These are phyloP conservation scores for Kwoniella europaea DNA, from an alignment of 768 basidiomycete genomes.

Conservation along the genomic window DNA sequence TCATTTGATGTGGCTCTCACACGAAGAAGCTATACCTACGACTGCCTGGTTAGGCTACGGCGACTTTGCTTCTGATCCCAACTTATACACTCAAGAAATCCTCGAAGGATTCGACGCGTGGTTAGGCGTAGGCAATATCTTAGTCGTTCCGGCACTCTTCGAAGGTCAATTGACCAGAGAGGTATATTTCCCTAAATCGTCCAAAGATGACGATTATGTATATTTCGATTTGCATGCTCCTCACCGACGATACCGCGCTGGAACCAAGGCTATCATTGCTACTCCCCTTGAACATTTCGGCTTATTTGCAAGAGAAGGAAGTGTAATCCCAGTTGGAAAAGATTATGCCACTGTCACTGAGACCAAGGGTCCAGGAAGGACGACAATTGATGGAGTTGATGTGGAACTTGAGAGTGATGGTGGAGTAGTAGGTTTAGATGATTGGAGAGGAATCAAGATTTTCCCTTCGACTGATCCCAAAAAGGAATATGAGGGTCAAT, in stretches of 20 bases:
- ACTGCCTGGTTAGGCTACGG: conserved; percentile 53
- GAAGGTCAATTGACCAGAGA: conserved; percentile 41
- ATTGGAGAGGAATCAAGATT: conserved; percentile 56
- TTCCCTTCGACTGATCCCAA: conserved; percentile 41
- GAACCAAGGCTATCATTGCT: conserved; percentile 38
- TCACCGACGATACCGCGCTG: conserved; percentile 36
- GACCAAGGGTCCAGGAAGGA: conserved; percentile 37
- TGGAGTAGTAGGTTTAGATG: conserved; percentile 56
- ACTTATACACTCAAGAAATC: conserved; percentile 48
- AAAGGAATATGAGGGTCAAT: conserved; percentile 31
- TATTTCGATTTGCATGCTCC: conserved; percentile 52
- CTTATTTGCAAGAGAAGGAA: conserved; percentile 54
- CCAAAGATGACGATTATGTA: conserved; percentile 35
- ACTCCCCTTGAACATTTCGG: conserved; percentile 54
- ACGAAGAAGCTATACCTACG: conserved; percentile 44
- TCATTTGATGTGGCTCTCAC: conserved; percentile 52
- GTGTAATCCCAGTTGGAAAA: conserved; percentile 55
- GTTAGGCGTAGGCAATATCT: conserved; percentile 54
- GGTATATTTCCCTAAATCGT: conserved; percentile 55
- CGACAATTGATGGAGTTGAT: conserved; percentile 50
- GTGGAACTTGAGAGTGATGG: conserved; percentile 43
- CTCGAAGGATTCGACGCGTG: conserved; percentile 57
- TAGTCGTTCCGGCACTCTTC: conserved; percentile 50
- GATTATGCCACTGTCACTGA: conserved; percentile 52
- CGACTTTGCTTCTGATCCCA: conserved; percentile 49